Evolutionary conservation across 345 rosid species (phyloP).

Genomic region (Balakata baccata): DNA sequence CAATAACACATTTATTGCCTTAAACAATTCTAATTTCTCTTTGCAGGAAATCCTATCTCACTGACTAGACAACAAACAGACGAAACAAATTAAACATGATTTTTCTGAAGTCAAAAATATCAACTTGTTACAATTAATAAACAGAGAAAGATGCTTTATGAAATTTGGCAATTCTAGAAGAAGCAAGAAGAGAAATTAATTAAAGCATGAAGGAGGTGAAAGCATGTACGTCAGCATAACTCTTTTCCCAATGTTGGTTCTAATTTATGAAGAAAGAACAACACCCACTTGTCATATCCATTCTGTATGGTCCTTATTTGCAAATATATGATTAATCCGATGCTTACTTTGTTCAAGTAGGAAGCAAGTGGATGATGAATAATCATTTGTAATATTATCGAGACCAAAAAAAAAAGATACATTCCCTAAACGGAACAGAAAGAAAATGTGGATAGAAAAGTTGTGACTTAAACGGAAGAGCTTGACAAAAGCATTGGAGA

Average conservation of each 20-base stretch:
- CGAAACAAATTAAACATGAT: background rate
- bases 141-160: background rate
- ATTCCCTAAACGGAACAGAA: background rate
- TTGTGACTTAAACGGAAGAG: background rate
- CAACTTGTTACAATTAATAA: background rate
- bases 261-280: background rate
- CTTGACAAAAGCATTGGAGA: background rate
- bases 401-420: background rate
- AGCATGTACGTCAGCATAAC: background rate
- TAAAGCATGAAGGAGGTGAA: background rate
- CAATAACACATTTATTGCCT: background rate
- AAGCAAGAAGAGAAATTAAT: background rate
- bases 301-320: background rate
- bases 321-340: background rate
- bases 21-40: background rate
- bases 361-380: background rate
- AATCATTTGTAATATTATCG: background rate
- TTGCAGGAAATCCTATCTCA: background rate
- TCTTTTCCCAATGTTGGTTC: background rate
- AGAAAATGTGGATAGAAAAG: background rate
- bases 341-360: background rate
- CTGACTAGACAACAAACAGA: background rate
- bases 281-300: background rate
- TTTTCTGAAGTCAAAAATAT: background rate
- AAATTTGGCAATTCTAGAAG: background rate